Evolutionary conservation across 495 filamentous ascomycete species (phyloP).

Genomic region (Venustampulla echinocandica): DNA sequence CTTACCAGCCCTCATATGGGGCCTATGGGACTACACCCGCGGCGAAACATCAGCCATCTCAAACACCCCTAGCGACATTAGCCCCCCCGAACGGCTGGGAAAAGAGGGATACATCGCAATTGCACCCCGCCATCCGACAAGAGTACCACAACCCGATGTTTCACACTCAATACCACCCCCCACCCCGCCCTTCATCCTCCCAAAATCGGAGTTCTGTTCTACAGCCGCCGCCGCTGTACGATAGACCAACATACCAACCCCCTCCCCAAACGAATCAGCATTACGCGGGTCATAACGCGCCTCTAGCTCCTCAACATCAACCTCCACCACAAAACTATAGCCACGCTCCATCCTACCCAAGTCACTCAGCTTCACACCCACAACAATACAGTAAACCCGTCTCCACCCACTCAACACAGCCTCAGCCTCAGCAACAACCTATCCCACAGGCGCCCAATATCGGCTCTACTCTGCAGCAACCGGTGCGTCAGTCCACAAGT

Average conservation of each 20-base stretch:
- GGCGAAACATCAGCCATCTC: conserved; percentile 7
- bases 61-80: background rate
- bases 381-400: background rate
- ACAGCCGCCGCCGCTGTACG: conserved; percentile 11
- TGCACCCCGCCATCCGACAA: conserved; percentile 40
- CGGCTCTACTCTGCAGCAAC: background rate
- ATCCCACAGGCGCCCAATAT: background rate
- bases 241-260: conserved; percentile 5
- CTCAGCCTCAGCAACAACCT: background rate
- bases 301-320: background rate
- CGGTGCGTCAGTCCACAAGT: too few relatives aligned
- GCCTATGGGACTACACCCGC: conserved; percentile 6
- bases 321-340: background rate
- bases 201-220: conserved; percentile 5
- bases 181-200: conserved; percentile 1
- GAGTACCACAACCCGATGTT: conserved; percentile 30
- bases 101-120: conserved; percentile 19
- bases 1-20: background rate
- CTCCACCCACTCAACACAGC: background rate
- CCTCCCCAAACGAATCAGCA: background rate
- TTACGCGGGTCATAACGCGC: background rate
- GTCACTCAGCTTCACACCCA: conserved; percentile 1
- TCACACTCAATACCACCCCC: conserved; percentile 24
- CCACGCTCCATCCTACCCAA: background rate
- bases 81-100: conserved; percentile 14